These are phyloP conservation scores for Plasmodium vivax DNA, from an alignment of 169 alveolate genomes.

Conservation along the genomic window DNA sequence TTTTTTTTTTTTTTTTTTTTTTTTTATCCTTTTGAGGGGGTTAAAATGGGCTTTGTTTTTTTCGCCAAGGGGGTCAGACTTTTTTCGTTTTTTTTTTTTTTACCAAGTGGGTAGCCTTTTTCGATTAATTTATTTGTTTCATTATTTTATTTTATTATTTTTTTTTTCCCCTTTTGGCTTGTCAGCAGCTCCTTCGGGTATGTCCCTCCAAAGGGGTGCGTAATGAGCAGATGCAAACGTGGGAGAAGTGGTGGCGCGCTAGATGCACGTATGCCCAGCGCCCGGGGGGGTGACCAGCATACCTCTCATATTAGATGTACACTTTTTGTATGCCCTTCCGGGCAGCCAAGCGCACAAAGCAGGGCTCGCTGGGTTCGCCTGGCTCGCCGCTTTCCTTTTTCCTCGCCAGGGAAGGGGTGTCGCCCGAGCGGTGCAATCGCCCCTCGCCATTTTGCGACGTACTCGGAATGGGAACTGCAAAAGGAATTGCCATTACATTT, in stretches of 20 bases:
- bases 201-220: neutral
- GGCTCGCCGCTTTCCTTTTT: neutral
- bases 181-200: neutral
- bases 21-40: conserved; percentile 45
- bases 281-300: neutral
- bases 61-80: neutral
- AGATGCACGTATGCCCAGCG: neutral
- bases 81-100: conserved; percentile 4
- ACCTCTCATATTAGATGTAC: neutral
- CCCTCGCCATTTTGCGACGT: too few species aligned
- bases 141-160: conserved; percentile 6
- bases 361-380: neutral
- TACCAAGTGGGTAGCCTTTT: neutral
- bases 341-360: neutral
- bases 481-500: too few species aligned
- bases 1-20: conserved; percentile 72
- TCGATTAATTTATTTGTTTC: neutral
- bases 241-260: neutral
- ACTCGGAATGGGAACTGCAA: too few species aligned
- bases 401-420: too few species aligned
- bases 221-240: neutral
- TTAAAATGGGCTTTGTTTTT: conserved; percentile 48
- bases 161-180: neutral
- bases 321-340: neutral
- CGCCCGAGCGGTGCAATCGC: too few species aligned